Percentiles rank a stretch among this genome's conserved stretches.
Conservation (phyloP, 2,329 filamentous ascomycete species). For the Alternaria gansuensis region DNA sequence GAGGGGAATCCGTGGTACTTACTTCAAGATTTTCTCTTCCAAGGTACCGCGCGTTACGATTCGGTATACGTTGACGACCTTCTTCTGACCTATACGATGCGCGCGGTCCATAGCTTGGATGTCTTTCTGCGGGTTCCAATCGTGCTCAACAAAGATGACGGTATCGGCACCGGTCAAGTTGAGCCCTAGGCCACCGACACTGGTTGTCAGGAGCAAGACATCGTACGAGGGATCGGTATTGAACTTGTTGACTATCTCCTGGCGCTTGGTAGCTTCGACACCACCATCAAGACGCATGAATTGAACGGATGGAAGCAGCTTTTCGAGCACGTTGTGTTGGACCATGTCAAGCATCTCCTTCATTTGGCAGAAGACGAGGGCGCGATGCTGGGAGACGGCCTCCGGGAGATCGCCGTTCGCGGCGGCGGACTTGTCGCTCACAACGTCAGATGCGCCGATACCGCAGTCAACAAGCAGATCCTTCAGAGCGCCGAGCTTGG, state of each 20-base stretch:
- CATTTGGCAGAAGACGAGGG: constrained; percentile 98
- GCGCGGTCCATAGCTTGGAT: constrained; percentile 99
- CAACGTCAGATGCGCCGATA: constrained; percentile 71
- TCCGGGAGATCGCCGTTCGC: constrained; percentile 67
- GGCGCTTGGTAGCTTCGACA: constrained; percentile 90
- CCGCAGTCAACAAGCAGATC: constrained; percentile 98
- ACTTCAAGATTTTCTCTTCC: constrained; percentile 96
- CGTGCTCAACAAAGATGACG: constrained; percentile 98
- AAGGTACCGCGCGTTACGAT: constrained; percentile 94
- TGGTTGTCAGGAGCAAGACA: constrained; percentile 90
- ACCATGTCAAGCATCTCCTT: constrained; percentile 99
- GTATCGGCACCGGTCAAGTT: constrained; percentile 98
- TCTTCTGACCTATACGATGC: constrained; percentile 98
- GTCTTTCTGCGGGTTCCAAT: constrained; percentile 99
- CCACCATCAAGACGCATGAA: constrained; percentile 93
- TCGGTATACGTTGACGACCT: constrained; percentile 98
- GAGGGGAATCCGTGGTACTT: constrained; percentile 47
- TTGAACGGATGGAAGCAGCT: constrained; percentile 89
- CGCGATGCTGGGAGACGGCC: constrained; percentile 94
- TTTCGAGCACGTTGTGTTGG: constrained; percentile 88
- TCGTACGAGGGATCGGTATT: constrained; percentile 98
- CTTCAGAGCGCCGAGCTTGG: constrained; percentile 87
- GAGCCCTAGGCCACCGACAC: constrained; percentile 90
- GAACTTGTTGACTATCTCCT: constrained; percentile 98
- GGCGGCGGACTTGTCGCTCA: constrained; percentile 57